These are phyloP conservation scores for Coccomyxa subellipsoidea DNA, from an alignment of 163 green algal species.

Conservation along the genomic window DNA sequence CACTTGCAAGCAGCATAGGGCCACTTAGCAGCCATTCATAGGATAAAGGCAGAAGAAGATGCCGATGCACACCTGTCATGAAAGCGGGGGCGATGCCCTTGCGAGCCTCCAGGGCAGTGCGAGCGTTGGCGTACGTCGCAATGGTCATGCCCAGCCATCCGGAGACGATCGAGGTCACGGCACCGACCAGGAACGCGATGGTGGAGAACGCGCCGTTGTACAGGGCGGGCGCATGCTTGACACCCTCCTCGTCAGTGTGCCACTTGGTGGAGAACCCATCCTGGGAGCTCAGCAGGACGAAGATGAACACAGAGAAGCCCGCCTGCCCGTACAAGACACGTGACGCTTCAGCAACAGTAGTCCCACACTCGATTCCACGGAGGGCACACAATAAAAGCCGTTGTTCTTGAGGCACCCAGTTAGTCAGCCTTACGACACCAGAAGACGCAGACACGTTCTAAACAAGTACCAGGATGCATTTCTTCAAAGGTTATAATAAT, in stretches of 20 bases:
- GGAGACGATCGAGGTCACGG: constrained; percentile 85
- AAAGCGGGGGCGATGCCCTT: constrained; percentile 94
- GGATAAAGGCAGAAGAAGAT: neutral
- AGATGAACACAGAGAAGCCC: constrained; percentile 87
- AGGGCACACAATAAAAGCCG: constrained; percentile 7
- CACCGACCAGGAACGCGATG: constrained; percentile 92
- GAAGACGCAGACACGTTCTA: too few relatives aligned
- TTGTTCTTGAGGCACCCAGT: too few relatives aligned
- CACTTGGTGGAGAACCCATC: constrained; percentile 74
- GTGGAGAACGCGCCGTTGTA: constrained; percentile 91
- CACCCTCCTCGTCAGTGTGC: constrained; percentile 55
- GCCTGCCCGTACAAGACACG: constrained; percentile 32
- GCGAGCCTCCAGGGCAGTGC: constrained; percentile 90
- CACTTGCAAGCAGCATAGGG: too few relatives aligned
- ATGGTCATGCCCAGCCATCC: constrained; percentile 98
- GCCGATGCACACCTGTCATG: constrained; percentile 64
- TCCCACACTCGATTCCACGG: neutral
- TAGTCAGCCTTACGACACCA: too few relatives aligned
- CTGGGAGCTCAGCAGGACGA: constrained; percentile 86
- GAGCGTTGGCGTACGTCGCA: constrained; percentile 95
- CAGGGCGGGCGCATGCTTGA: constrained; percentile 59
- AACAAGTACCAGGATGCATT: too few relatives aligned
- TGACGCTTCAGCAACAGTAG: neutral
- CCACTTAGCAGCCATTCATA: too few relatives aligned
- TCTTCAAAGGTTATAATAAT: too few relatives aligned